Base-by-base conservation (phyloP, 2,329 filamentous ascomycete genomes). In the Amylocarpus encephaloides region DNA sequence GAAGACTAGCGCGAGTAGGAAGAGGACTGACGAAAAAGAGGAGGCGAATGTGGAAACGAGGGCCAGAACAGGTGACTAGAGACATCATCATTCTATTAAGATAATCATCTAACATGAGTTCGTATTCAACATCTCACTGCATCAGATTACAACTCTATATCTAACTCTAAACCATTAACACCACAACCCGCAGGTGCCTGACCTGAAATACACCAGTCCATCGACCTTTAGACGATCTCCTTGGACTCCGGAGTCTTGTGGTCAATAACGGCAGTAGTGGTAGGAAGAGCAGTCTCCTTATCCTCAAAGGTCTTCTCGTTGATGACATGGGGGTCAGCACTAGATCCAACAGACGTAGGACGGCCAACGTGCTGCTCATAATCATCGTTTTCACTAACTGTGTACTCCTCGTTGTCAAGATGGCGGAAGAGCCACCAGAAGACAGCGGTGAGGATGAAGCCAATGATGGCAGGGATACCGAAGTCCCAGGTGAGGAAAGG, bases 401-500 rank as follows among this genome's bases (percentile, higher is more conserved):
- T 54, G 54, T 70, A 74, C 58, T 75, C 72, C 53, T 59, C 56
- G 4, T 54, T 51, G 45, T 59, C 56, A 10, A 59, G 43, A 34
- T 59, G 34, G n/a, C 50, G 44, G 67, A 73, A 75, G 43, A 66
- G 64, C 55, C 71, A 69, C 61, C 69, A 75, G 57, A 76, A 76
- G 46, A 70, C 36, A 29, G 74, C 61, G 10, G 71, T 71, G 12
- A 72, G 55, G 29, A 74, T 55, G 39, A 61, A 69, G 49, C 73
- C 73, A 11, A 68, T 61, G 38, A 76, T 74, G 41, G 73, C 69
- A 5, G 69, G 67, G 26, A 68, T 73, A 29, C 69, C 73, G 58
- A 76, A 76, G 54, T 71, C 71, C 73, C 72, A 75, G 4, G 70
- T 70, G 32, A 77, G 61, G 54, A 73, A 68, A 12, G 74, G 74